Evolutionary conservation across 192 early-diverging fungal species (phyloP), one percentile per base, ranked within the genome.

Genomic region (Rhizoclosmatium globosum): DNA sequence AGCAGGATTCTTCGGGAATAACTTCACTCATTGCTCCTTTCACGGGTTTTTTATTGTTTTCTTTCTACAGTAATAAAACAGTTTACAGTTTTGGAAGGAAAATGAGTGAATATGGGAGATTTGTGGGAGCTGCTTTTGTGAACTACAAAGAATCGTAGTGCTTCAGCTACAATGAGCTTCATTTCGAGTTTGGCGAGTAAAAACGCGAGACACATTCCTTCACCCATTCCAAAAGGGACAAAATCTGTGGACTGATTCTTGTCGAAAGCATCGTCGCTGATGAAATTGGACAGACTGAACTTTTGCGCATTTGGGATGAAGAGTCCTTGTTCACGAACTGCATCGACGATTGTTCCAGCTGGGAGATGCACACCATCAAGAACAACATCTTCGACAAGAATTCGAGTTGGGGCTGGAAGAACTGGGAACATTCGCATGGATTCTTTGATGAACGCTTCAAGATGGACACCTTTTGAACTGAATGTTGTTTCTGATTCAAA

Each of bases 381-480:
- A n/a, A 45, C 21, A 43, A 44, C 15, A 47, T 68, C 67, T 43
- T 68, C 38, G 4, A 44, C 9, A 9, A 47, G 19, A 46, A 68
- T 43, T 15, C 67, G 67, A 21, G 19, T 47, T 4, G 46, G 17
- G 19, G 19, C 31, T n/a, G 67, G 67, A 6, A 68, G 42, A 9
- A 47, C 67, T 41, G 67, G 38, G 45, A 45, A 44, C 21, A 68
- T 44, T 7, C 67, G 67, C 45, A 42, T 23, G 13, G 67, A 44
- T 47, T 68, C 67, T 21, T 68, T 68, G 19, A 68, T 46, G 67
- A 68, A 68, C 0, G 67, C 67, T n/a, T 68, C 67, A 4, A 68
- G 45, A 6, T 64, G 62, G 42, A 68, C 19, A n/a, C 50, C 50
- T 17, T 42, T 15, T 38, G 67, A 41, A n/a, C 31, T 13, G 11